These are phyloP conservation scores for Periconia digitata DNA, from an alignment of 2,329 filamentous ascomycete species.

Conservation along the genomic window DNA sequence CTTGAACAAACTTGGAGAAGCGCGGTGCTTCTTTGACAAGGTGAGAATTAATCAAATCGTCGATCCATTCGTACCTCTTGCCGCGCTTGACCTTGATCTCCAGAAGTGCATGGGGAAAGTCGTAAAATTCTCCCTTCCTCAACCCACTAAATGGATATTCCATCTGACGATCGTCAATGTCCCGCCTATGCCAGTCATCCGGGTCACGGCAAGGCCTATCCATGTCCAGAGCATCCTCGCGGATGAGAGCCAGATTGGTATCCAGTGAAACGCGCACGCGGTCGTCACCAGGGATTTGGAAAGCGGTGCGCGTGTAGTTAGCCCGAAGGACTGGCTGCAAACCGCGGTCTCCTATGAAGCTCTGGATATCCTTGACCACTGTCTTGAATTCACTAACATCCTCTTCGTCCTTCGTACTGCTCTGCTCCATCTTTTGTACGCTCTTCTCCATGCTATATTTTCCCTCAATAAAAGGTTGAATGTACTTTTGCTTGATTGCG, in stretches of 20 bases:
- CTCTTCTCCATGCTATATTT: constrained; percentile 92
- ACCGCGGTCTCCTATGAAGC: constrained; percentile 74
- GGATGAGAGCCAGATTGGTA: constrained; percentile 85
- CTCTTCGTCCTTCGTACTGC: constrained; percentile 67
- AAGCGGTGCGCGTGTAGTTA: constrained; percentile 91
- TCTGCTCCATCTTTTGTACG: constrained; percentile 78
- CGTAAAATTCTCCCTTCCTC: constrained; percentile 85
- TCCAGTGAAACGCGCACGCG: constrained; percentile 91
- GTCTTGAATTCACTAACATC: constrained; percentile 70
- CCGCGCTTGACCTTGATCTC: constrained; percentile 81
- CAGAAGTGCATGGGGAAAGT: constrained; percentile 86
- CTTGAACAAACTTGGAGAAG: constrained; percentile 97
- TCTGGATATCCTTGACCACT: constrained; percentile 75
- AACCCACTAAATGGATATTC: constrained; percentile 85
- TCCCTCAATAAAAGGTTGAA: constrained; percentile 81
- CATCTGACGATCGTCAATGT: constrained; percentile 83
- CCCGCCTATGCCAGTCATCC: constrained; percentile 83
- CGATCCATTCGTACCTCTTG: constrained; percentile 81
- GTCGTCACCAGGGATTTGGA: constrained; percentile 92
- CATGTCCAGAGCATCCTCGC: constrained; percentile 71
- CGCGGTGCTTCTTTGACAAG: constrained; percentile 84
- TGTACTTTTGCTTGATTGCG: constrained; percentile 89
- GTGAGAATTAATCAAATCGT: constrained; percentile 90
- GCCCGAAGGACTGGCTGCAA: constrained; percentile 85
- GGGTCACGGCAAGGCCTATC: constrained; percentile 88